Conservation (phyloP, 768 basidiomycete species). For the Panus rudis region DNA sequence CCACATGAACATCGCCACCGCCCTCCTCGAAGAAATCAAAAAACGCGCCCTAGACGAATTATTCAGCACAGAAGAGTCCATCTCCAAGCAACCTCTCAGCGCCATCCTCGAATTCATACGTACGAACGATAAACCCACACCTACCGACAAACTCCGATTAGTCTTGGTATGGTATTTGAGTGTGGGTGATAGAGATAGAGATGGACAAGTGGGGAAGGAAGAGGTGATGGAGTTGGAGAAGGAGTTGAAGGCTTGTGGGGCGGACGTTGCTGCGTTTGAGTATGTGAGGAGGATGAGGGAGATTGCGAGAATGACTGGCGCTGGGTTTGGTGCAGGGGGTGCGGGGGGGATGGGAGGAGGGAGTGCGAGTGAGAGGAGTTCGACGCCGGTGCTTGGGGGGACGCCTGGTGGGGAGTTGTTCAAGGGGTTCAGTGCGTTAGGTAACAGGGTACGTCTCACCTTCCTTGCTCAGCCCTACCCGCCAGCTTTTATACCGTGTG, state of each 20-base stretch:
- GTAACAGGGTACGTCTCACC: conserved; percentile 57
- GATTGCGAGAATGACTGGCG: conserved; percentile 85
- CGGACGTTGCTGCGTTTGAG: conserved; percentile 77
- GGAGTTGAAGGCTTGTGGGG: conserved; percentile 77
- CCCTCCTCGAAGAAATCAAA: conserved; percentile 92
- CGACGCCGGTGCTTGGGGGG: conserved; percentile 58
- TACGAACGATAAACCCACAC: conserved; percentile 56
- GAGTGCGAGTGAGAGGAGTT: too few relatives aligned
- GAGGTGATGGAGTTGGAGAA: conserved; percentile 84
- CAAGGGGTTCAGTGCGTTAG: conserved; percentile 87
- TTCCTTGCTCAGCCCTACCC: background rate
- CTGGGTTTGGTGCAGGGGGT: conserved; percentile 52
- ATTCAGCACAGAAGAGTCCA: conserved; percentile 94
- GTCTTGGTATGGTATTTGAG: conserved; percentile 95
- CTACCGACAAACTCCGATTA: conserved; percentile 86
- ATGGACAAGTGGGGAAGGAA: conserved; percentile 64
- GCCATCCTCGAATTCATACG: conserved; percentile 86
- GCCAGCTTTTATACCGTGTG: background rate
- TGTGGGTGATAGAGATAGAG: conserved; percentile 65
- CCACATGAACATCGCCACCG: conserved; percentile 99
- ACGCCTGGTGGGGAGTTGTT: conserved; percentile 83
- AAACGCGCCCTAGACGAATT: conserved; percentile 90
- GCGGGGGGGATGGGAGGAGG: too few relatives aligned
- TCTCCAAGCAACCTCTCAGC: conserved; percentile 75
- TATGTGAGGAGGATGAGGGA: conserved; percentile 90